Evolutionary conservation across 495 filamentous ascomycete species (phyloP).

Genomic region (Neurospora hispaniola): DNA sequence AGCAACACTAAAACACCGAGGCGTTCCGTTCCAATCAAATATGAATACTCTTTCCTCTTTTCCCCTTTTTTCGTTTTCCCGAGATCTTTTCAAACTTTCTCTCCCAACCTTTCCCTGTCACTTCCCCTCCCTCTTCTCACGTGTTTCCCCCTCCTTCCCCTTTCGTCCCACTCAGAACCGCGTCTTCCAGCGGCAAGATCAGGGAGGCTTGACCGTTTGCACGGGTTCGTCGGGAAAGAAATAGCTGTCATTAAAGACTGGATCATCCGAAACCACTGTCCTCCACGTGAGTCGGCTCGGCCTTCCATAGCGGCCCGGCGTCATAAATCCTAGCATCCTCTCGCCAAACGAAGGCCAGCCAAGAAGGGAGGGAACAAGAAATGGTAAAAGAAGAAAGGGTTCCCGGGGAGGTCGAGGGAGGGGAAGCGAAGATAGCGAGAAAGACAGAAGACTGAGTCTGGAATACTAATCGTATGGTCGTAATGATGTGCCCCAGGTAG

Average conservation of each 20-base stretch:
- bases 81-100: neutral
- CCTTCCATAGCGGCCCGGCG: neutral
- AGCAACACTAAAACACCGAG: neutral
- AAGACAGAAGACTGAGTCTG: slow-evolving; percentile 7
- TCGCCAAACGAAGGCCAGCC: slow-evolving; percentile 1
- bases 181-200: neutral
- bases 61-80: neutral
- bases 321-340: neutral
- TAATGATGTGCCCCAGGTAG: slow-evolving; percentile 17
- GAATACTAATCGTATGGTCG: slow-evolving; percentile 18
- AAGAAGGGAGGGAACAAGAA: slow-evolving; percentile 3
- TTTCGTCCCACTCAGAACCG: neutral
- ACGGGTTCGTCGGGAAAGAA: neutral
- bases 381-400: slow-evolving; percentile 6
- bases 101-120: neutral
- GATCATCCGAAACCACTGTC: neutral
- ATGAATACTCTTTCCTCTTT: neutral
- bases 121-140: neutral
- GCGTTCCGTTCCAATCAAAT: neutral
- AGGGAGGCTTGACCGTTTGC: neutral
- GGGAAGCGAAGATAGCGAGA: neutral
- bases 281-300: neutral
- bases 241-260: neutral
- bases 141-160: neutral
- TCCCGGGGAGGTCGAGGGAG: slow-evolving; percentile 2